Evolutionary conservation across 106 monocot genomes (phyloP).

Genomic region (Allium fistulosum): DNA sequence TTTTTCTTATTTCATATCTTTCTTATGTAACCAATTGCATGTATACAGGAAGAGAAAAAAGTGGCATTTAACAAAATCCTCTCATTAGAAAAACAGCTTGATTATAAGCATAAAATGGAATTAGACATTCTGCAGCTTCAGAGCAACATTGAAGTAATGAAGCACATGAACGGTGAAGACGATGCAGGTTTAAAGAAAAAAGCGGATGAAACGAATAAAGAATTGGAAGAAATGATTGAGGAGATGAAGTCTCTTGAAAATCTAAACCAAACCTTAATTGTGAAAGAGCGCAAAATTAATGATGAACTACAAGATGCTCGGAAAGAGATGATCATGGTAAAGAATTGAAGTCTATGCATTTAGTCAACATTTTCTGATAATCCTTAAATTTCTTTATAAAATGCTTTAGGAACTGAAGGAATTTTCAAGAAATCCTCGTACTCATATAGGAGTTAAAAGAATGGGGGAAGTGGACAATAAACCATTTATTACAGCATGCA

Average conservation of each 20-base stretch:
- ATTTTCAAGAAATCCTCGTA: constrained; percentile 2
- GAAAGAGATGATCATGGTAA: constrained; percentile 51
- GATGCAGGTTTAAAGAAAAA: constrained; percentile 41
- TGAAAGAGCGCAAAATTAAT: constrained; percentile 45
- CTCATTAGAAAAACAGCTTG: constrained; percentile 57
- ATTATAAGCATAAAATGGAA: constrained; percentile 64
- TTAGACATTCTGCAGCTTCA: constrained; percentile 66
- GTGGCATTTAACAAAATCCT: constrained; percentile 45
- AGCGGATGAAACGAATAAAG: constrained; percentile 37
- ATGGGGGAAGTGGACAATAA: constrained; percentile 46
- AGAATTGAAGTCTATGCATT: not conserved
- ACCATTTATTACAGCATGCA: constrained; percentile 28
- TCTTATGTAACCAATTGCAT: not conserved
- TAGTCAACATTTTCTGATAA: too few relatives aligned
- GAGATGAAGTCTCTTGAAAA: constrained; percentile 48
- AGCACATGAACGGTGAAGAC: constrained; percentile 36
- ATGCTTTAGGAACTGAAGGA: constrained; percentile 30
- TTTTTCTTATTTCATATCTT: not conserved
- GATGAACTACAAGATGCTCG: constrained; percentile 66
- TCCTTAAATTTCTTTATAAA: too few relatives aligned
- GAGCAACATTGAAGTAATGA: constrained; percentile 50
- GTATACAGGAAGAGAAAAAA: constrained; percentile 60
- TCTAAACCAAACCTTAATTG: constrained; percentile 31
- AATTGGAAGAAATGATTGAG: constrained; percentile 57
- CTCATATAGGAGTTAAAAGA: constrained; percentile 36